A percentile compares a stretch with the other conserved stretches of the same genome.
Conservation (phyloP, 352 stramenopile genomes). For the Phytopythium oedochilum region DNA sequence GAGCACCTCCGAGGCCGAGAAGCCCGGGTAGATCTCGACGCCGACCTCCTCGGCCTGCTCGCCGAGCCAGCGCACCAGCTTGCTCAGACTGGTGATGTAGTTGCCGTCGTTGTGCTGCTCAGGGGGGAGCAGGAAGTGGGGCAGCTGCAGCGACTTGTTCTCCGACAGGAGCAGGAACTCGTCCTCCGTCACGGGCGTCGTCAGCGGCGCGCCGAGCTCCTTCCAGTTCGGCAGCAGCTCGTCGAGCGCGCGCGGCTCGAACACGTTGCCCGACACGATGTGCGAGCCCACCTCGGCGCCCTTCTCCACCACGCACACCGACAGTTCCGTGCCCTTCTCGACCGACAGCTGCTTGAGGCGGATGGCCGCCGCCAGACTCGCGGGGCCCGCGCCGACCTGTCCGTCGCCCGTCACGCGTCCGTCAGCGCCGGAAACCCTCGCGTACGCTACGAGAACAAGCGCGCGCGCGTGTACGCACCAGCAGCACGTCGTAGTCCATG, state of each 20-base stretch:
- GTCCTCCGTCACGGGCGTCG: slow-evolving; percentile 94
- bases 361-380: slow-evolving; percentile 96
- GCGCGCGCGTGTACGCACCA: too few relatives aligned
- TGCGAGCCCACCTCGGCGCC: slow-evolving; percentile 96
- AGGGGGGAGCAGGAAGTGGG: slow-evolving; percentile 90
- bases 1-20: slow-evolving; percentile 93
- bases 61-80: slow-evolving; percentile 96
- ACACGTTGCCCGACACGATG: slow-evolving; percentile 98
- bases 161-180: slow-evolving; percentile 93
- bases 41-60: slow-evolving; percentile 95
- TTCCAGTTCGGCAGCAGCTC: slow-evolving; percentile 97
- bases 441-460: too few relatives aligned
- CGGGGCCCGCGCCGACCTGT: slow-evolving; percentile 75
- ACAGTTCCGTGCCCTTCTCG: slow-evolving; percentile 92
- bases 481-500: slow-evolving; percentile 99
- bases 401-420: not conserved
- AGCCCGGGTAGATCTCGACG: slow-evolving; percentile 99
- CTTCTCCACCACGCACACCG: slow-evolving; percentile 95
- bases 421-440: too few relatives aligned
- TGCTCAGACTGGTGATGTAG: slow-evolving; percentile 97
- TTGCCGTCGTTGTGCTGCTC: slow-evolving; percentile 98
- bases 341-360: slow-evolving; percentile 96
- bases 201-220: slow-evolving; percentile 81
- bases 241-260: slow-evolving; percentile 95
- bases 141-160: slow-evolving; percentile 80